Percentiles rank a stretch among this genome's conserved stretches.
Conservation (phyloP, 176 grass and related monocot species). For the Poa pratensis region DNA sequence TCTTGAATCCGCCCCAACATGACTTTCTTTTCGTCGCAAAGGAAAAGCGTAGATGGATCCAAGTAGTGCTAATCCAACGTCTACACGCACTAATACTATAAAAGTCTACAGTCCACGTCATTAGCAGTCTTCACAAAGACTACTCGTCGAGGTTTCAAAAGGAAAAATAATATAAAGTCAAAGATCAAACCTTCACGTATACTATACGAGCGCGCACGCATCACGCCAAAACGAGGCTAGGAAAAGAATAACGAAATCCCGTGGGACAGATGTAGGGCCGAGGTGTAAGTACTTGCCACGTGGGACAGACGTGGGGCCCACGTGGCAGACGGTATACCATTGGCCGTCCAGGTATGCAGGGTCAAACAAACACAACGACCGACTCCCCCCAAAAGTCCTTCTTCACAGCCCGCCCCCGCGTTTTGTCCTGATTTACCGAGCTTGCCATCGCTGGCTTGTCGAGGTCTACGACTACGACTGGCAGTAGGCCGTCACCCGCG, state of each 20-base stretch:
- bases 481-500: no score
- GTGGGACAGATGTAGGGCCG: no score
- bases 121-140: not conserved
- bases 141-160: not conserved
- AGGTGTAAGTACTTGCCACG: slow-evolving; percentile 24
- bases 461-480: slow-evolving; percentile 20
- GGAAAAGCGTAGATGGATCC: not conserved
- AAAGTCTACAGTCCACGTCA: not conserved
- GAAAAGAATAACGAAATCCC: no score
- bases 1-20: not conserved
- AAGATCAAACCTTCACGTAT: slow-evolving; percentile 5
- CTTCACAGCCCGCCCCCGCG: rapidly evolving
- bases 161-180: not conserved
- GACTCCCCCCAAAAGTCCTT: not conserved
- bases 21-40: not conserved
- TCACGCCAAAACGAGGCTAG: not conserved
- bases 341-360: slow-evolving; percentile 10
- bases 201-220: not conserved
- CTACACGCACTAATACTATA: not conserved
- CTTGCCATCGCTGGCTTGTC: not conserved
- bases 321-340: not conserved
- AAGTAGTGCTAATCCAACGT: slow-evolving; percentile 14
- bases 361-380: slow-evolving; percentile 40
- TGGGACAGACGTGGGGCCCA: not conserved
- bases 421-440: not conserved